Evolutionary conservation across 1,139 yeast genomes (phyloP).

Genomic region (Taphrina communis): DNA sequence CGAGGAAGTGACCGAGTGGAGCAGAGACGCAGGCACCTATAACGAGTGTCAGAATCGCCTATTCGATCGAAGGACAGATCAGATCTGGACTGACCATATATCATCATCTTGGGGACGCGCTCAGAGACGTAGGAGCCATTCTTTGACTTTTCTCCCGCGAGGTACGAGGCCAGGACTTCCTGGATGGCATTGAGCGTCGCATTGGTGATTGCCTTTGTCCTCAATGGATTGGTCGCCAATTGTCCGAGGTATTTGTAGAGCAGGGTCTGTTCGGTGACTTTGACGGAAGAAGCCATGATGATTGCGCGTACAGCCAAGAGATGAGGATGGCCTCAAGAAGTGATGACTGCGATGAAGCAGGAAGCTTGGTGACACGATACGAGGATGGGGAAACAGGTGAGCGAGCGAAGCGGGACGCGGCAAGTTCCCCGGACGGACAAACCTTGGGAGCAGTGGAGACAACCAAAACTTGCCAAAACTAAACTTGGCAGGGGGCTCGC

Average conservation of each 20-base stretch:
- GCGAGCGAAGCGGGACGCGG: too few relatives aligned
- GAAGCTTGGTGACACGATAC: too few relatives aligned
- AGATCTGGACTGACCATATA: conserved; percentile 61
- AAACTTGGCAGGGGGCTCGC: too few relatives aligned
- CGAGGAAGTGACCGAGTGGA: conserved; percentile 69
- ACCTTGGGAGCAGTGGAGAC: too few relatives aligned
- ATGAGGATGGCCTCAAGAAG: too few relatives aligned
- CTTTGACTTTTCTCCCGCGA: conserved; percentile 54
- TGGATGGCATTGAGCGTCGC: conserved; percentile 53
- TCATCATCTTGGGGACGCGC: conserved; percentile 68
- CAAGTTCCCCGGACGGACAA: too few relatives aligned
- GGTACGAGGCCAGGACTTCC: conserved; percentile 52
- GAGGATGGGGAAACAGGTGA: too few relatives aligned
- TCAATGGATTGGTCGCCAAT: conserved; percentile 36
- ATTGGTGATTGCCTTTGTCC: conserved; percentile 53
- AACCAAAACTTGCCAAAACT: too few relatives aligned
- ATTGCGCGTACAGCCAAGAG: too few relatives aligned
- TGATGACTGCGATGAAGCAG: too few relatives aligned
- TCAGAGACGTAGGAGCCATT: conserved; percentile 52
- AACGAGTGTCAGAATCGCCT: too few relatives aligned
- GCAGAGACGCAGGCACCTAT: conserved; percentile 62
- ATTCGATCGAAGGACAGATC: too few relatives aligned
- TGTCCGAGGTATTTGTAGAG: conserved; percentile 39
- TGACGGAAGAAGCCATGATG: conserved; percentile 3
- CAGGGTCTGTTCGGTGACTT: conserved; percentile 32